Evolutionary conservation across 495 filamentous ascomycete genomes (phyloP), one percentile per base, ranked within the genome.

Genomic region (Hypoxylon trugodes): DNA sequence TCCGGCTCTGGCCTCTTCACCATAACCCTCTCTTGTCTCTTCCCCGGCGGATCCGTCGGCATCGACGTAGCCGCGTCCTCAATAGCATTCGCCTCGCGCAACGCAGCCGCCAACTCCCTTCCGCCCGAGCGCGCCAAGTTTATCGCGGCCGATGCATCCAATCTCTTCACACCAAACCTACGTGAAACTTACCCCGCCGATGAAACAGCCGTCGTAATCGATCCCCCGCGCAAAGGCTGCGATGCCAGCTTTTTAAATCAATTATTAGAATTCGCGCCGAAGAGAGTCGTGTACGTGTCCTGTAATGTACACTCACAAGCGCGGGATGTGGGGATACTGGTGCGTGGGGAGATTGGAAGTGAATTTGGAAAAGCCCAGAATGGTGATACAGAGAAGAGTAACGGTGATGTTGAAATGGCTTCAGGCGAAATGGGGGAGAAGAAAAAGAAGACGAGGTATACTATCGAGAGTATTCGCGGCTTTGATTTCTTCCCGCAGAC

Each of bases 401-500:
- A 18, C 3, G 22, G 13, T 16, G 52, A 21, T 10, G 69, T 38
- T 8, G 54, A 24, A 36, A 45, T 19, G 43, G 28, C 57, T 19
- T 56, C 10, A 2, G 73, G 71, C 28, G 74, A 68, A 24, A 65
- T 64, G 19, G 69, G 77, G 25, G 43, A 21, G 9, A 71, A 60
- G 26, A 54, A 55, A 38, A 78, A 78, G 66, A 75, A 80, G 45
- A 79, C 81, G 22, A 78, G 82, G 41, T 98, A 97, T 76, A 85
- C 88, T 73, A 91, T 98, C 68, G 96, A 98, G 81, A 96, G 91
- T 70, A 78, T 98, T 28, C 82, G 88, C 41, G 95, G 93, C 3
- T 97, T 97, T 71, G 95, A 98, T 69, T 98, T 98, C 79, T 98
- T 98, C 76, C 95, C 95, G 40, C 95, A 98, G 82, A 98, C 95